A percentile compares a stretch with the other conserved stretches of the same genome.
Conservation (phyloP, 1,284 basidiomycete genomes). For the Austroboletus novae-zelandiae region DNA sequence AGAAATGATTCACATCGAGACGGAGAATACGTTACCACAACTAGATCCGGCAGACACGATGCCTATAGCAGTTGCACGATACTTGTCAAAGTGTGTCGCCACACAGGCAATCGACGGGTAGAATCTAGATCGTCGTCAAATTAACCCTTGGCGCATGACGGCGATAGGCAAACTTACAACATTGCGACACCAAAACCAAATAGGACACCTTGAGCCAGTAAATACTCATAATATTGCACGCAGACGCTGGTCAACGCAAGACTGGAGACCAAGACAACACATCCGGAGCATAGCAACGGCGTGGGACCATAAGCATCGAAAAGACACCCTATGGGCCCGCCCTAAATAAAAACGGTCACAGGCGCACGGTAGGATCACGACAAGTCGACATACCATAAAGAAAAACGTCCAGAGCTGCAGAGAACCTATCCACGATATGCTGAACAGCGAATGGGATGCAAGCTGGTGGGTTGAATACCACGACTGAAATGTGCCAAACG, state of each 20-base stretch:
- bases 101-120: conserved; percentile 55
- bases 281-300: conserved; percentile 44
- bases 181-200: conserved; percentile 60
- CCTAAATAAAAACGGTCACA: conserved; percentile 34
- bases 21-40: conserved; percentile 38
- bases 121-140: conserved; percentile 42
- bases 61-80: conserved; percentile 59
- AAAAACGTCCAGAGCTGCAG: conserved; percentile 46
- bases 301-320: conserved; percentile 54
- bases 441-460: conserved; percentile 30
- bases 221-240: conserved; percentile 55
- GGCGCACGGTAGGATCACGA: conserved; percentile 2
- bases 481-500: conserved; percentile 39
- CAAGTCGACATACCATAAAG: conserved; percentile 37
- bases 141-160: neutral
- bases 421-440: conserved; percentile 49
- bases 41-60: conserved; percentile 54
- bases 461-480: conserved; percentile 45
- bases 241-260: conserved; percentile 54
- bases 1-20: conserved; percentile 19
- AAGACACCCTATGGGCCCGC: conserved; percentile 46
- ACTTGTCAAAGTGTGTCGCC: conserved; percentile 51
- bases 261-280: conserved; percentile 41
- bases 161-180: conserved; percentile 39
- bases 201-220: conserved; percentile 57